phyloP scores from a whole-genome alignment of 2,329 filamentous ascomycete species.

The Coniochaeta sp. region DNA sequence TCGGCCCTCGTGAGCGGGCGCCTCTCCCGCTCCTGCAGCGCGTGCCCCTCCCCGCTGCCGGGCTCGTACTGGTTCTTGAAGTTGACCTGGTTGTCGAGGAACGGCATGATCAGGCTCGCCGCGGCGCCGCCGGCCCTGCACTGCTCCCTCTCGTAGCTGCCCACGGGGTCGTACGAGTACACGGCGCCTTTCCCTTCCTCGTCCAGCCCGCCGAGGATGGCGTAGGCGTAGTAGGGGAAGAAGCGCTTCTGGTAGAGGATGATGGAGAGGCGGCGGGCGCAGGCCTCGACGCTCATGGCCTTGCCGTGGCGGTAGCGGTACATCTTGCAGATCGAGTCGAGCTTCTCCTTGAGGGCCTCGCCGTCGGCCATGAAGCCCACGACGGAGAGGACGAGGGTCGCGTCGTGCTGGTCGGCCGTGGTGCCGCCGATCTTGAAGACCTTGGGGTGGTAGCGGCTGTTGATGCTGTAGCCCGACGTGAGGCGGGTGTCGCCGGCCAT shows the following conservation, averaged over 20 bases:
- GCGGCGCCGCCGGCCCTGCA: conserved; percentile 90
- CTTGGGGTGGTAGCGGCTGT: conserved; percentile 90
- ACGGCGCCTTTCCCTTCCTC: conserved; percentile 91
- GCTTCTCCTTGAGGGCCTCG: conserved; percentile 83
- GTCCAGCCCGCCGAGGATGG: conserved; percentile 88
- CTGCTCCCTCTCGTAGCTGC: conserved; percentile 95
- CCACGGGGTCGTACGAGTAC: conserved; percentile 96
- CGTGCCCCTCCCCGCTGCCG: conserved; percentile 76
- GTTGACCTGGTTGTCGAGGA: conserved; percentile 99
- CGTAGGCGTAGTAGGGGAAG: conserved; percentile 97
- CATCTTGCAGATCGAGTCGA: conserved; percentile 96
- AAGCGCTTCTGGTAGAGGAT: conserved; percentile 97
- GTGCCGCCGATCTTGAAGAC: conserved; percentile 96
- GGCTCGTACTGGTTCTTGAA: conserved; percentile 98
- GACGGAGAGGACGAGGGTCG: conserved; percentile 83
- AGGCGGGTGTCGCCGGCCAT: conserved; percentile 95
- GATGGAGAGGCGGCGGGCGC: conserved; percentile 88
- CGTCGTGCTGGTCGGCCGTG: conserved; percentile 75
- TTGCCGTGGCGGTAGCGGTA: conserved; percentile 98
- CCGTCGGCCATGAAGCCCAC: conserved; percentile 96
- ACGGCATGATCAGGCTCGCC: conserved; percentile 94
- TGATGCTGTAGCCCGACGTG: conserved; percentile 97
- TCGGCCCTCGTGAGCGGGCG: conserved; percentile 64
- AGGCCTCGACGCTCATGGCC: conserved; percentile 88
- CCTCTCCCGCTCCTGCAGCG: conserved; percentile 63